Evolutionary conservation across 768 basidiomycete genomes (phyloP).

Genomic region (Lactarius hengduanensis): DNA sequence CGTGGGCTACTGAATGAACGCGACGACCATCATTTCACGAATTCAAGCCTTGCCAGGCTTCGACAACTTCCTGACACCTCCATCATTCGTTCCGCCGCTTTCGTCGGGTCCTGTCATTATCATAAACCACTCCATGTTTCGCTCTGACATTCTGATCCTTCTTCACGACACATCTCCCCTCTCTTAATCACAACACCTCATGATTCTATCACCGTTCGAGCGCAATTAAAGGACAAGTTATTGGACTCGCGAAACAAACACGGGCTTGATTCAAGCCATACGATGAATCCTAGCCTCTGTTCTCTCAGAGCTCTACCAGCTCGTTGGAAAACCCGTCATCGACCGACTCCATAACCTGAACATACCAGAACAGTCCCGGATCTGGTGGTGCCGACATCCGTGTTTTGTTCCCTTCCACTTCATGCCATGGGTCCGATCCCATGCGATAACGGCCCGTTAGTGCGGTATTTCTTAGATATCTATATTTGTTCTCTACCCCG

Average conservation of each 20-base stretch:
- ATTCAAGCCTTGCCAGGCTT: not conserved
- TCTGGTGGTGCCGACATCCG: not conserved
- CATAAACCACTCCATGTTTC: not conserved
- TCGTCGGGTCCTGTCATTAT: not conserved
- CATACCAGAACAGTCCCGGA: not conserved
- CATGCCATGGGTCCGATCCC: constrained; percentile 23
- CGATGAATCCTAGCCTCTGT: no score
- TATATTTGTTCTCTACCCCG: constrained; percentile 6
- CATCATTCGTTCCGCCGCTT: not conserved
- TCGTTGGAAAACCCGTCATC: not conserved
- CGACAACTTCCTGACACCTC: not conserved
- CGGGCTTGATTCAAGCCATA: not conserved
- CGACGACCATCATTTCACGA: not conserved
- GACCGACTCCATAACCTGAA: not conserved
- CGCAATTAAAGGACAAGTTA: not conserved
- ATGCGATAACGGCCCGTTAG: not conserved
- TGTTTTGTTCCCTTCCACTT: constrained; percentile 19
- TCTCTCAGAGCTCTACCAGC: not conserved
- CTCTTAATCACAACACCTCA: not conserved
- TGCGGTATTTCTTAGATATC: constrained; percentile 1
- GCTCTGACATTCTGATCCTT: not conserved
- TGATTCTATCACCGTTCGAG: not conserved
- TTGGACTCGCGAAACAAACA: not conserved
- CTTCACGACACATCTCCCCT: not conserved
- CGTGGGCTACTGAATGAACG: not conserved